Base-by-base conservation (phyloP, 768 basidiomycete genomes). In the Podaxis sp. region DNA sequence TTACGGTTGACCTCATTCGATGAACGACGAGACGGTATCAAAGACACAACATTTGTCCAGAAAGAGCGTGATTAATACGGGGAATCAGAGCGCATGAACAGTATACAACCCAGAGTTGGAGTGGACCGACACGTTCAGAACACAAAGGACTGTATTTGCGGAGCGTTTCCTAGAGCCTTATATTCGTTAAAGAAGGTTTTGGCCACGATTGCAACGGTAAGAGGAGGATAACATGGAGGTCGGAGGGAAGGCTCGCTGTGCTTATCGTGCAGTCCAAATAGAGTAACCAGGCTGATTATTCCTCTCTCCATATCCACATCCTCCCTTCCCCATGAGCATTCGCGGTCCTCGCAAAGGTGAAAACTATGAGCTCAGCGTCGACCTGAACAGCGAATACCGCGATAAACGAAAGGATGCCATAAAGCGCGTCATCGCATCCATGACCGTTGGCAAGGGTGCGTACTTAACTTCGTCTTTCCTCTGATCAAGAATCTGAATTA, bases 391-490 rank as follows among this genome's bases (percentile, higher is more conserved):
- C 72, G 93, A 97, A 72, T 98, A 96, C 77, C 85, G 88, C 64
- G 94, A 97, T 68, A 92, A 92, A 73, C 84, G 96, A 66, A 98
- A 97, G 76, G 96, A 98, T 87, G 97, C 96, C 3, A 98, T 98
- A 80, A 98, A 98, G 79, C 84, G 89, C 57, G 90, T 93, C 67
- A 98, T 99, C 73, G 96, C 97, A 58, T 96, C 94, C 65, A 98
- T 98, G 93, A 99, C 97, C 1, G 94, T 99, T 66, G 95, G 96
- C 59, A 99, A 98, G 87, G 96, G 94, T 89, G 71, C 70, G 79
- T 68, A 46, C 24, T 52, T 54, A 49, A 17, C 47, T 8, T 49
- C 27, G 33, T 49, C 46, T n/a, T 27, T 49, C 13, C n/a, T 33
- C 24, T 52, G 19, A 37, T 29, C 24, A 53, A 33, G 38, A 36